Base-by-base conservation (phyloP, 768 basidiomycete species). In the Lactifluus echinatus region DNA sequence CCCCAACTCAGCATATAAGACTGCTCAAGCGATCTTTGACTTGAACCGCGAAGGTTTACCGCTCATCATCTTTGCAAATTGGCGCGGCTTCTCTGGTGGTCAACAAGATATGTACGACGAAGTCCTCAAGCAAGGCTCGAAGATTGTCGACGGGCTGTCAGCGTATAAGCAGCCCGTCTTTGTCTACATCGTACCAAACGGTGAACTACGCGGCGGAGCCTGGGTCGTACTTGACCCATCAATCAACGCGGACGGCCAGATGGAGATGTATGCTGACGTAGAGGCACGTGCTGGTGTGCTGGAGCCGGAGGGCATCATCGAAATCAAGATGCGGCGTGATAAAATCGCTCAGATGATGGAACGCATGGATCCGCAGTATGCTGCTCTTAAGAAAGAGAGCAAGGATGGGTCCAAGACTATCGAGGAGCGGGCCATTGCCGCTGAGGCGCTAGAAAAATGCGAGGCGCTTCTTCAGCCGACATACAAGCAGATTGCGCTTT, bases 81-180 rank as follows among this genome's bases (percentile, higher is more conserved):
- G 96, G 93, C 89, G 96, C 76, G 96, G 96, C 24, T 99, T 99
- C 84, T 99, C 96, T 21, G 96, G 96, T 61, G 96, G 96, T 62
- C 94, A 97, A 72, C 94, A 96, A 72, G 94, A 97, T 71, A 97
- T 97, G 93, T 95, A 93, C 66, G 93, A 97, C 72, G 94, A 95
- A 70, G 82, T 97, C 55, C 77, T 97, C 66, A 97, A 97, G 73
- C 92, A 97, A 70, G 94, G 94, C 40, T 89, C 94, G 17, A 97
- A 95, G 75, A 99, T 99, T 63, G 96, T 99, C 70, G 96, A 99
- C 69, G 96, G 96, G 45, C 80, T 99, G 39, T 94, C 93, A 52
- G 86, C 82, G 68, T 99, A 96, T 79, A 97, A 92, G 72, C 91
- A 95, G 65, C 96, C 96, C 19, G 88, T 97, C 59, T 97, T 96